Evolutionary conservation across 1,284 basidiomycete species (phyloP), one percentile per base, ranked within the genome.

Genomic region (Apiotrichum akiyoshidainum): DNA sequence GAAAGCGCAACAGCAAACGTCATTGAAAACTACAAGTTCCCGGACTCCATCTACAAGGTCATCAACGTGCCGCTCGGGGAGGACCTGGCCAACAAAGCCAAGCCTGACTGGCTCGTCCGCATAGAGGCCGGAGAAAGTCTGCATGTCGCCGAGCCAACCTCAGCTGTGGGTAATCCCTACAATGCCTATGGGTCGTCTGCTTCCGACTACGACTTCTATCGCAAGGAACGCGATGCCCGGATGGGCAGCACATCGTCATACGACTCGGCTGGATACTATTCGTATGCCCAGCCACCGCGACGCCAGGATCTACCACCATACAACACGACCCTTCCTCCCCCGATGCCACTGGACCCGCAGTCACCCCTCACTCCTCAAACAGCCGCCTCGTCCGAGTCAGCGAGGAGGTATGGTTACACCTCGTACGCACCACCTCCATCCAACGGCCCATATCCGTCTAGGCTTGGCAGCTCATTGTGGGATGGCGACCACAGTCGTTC

Each of bases 1-100:
- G 63, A 61, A 45, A 61, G 52, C 34, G 60, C 61, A 31, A 63
- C 61, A 0, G 61, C 61, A 19, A 63, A 63, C 40, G 61, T 63
- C 37, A 65, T 65, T 22, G 63, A 65, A 19, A 61, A 59, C 46
- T 61, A 65, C 45, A 14, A 46, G 33, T 61, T 65, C 47, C 63
- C 63, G 0, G 60, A 61, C 26, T 40, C 58, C 22, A 61, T 65
- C 44, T 65, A 61, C 55, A 51, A 53, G 12, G 54, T 65, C 35
- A 61, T 65, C 42, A 48, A 47, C 22, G 55, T 55, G 26, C 55
- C 50, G 5, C 19, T 58, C 21, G 58, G 57, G 13, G 57, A 50
- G 10, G 63, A 65, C 47, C 55, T 65, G 1, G 59, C 63, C 39
- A 65, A 65, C 39, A 52, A 52, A 0, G 52, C 54, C 12, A 65